These are phyloP conservation scores for Crithidia sp. DNA, from an alignment of 208 protist species.

Conservation along the genomic window DNA sequence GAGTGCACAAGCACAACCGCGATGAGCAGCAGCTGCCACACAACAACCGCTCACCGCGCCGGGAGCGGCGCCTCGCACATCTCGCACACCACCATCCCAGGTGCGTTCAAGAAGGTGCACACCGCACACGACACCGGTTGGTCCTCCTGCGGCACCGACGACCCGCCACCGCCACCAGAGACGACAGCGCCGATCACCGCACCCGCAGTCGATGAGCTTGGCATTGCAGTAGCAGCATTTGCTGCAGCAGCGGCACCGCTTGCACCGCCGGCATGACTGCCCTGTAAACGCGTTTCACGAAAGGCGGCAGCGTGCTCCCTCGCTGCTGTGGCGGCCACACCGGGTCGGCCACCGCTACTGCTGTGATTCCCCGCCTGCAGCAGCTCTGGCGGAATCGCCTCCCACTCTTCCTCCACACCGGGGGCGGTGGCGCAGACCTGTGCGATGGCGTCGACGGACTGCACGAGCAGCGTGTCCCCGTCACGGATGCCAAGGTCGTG, in stretches of 20 bases:
- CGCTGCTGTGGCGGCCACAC: constrained; percentile 6
- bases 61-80: constrained; percentile 82
- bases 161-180: background rate
- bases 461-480: constrained; percentile 69
- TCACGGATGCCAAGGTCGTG: constrained; percentile 72
- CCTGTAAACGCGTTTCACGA: constrained; percentile 47
- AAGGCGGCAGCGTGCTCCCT: constrained; percentile 42
- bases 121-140: constrained; percentile 52
- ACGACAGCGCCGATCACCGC: background rate
- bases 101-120: constrained; percentile 82
- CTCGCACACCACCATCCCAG: constrained; percentile 69
- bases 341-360: constrained; percentile 7
- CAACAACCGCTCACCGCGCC: background rate
- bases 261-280: constrained; percentile 1
- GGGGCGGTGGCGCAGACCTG: constrained; percentile 29
- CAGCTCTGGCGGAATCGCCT: constrained; percentile 65
- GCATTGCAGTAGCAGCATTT: background rate
- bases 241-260: background rate
- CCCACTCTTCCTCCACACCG: constrained; percentile 53
- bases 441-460: constrained; percentile 53
- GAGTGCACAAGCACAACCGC: no score
- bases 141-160: constrained; percentile 11
- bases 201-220: background rate
- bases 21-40: no score
- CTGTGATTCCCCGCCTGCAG: constrained; percentile 14